Percentiles rank a stretch among this genome's conserved stretches.
These are phyloP conservation scores for Pseudocercospora crystallina DNA, from an alignment of 2,329 filamentous ascomycete species.

Conservation along the genomic window DNA sequence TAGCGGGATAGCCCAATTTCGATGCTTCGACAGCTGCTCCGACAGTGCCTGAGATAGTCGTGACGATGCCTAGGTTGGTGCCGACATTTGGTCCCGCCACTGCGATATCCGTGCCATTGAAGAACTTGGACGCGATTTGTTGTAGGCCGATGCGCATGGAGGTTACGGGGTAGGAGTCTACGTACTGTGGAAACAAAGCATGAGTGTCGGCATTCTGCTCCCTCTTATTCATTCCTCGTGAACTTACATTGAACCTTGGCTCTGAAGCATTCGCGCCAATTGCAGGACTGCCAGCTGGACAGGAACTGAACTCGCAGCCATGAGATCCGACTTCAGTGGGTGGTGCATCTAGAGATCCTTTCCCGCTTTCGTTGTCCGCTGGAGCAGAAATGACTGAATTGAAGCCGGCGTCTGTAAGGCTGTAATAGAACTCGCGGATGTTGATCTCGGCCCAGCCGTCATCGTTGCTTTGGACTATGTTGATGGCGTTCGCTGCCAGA, in stretches of 20 bases:
- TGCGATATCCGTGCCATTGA: conserved; percentile 62
- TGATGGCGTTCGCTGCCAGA: conserved; percentile 29
- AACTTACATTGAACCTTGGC: conserved; percentile 50
- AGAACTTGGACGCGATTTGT: conserved; percentile 55
- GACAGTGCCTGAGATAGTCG: conserved; percentile 66
- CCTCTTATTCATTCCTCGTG: no score
- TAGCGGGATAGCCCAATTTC: conserved; percentile 59
- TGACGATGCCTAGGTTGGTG: conserved; percentile 57
- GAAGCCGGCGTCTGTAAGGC: conserved; percentile 57
- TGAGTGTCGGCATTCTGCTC: no score
- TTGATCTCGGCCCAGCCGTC: conserved; percentile 74
- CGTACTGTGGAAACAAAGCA: conserved; percentile 56
- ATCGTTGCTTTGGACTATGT: conserved; percentile 67
- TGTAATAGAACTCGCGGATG: conserved; percentile 59
- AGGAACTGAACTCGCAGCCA: conserved; percentile 62
- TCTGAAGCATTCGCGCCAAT: conserved; percentile 58
- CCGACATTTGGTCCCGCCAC: conserved; percentile 64
- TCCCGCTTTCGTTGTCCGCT: conserved; percentile 65
- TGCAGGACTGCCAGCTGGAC: conserved; percentile 56
- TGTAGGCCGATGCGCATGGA: conserved; percentile 63
- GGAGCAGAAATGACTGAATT: conserved; percentile 65
- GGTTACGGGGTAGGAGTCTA: conserved; percentile 69
- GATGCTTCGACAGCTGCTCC: conserved; percentile 63
- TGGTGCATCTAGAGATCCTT: conserved; percentile 37
- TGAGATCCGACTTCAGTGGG: conserved; percentile 17